Evolutionary conservation across 805 yeast species (phyloP), one percentile per base, ranked within the genome.

Genomic region (Spathaspora passalidarum): DNA sequence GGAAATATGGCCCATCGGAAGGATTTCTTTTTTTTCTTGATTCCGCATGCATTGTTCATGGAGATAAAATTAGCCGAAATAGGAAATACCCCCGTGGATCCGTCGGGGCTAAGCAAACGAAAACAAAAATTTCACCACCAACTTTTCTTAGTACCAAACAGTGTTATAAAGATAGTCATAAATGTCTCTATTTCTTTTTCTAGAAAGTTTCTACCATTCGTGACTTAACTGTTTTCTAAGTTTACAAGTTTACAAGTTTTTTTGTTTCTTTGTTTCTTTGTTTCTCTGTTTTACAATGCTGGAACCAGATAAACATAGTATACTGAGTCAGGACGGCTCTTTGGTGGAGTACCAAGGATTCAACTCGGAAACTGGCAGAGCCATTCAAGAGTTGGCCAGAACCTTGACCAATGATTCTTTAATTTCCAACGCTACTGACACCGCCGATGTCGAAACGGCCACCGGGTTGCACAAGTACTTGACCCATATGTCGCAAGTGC

Each of bases 401-500:
- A 63, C 73, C 9, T 56, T 72, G 35, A 61, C 72, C 16, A 52
- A 56, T 29, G 52, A 44, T 8, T 48, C 54, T 14, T 4, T 17
- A 8, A 13, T 6, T 29, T 29, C 34, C 5, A 10, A 13, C 14
- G 10, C 34, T 29, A 22, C 25, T 7, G 25, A 22, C 9, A 40
- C 34, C 37, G 48, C 20, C 11, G 51, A 49, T 41, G 45, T 40
- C 21, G 46, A 48, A 18, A 46, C 56, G 4, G 71, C 64, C 44
- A 65, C 65, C 13, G 54, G 7, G 67, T 61, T 71, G 45, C 53
- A 61, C 46, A 60, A 59, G 43, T 69, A 69, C 37, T 62, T 80
- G 49, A 65, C 81, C 2, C 72, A 78, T 45, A 74, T 79, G 80
- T 73, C 80, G 2, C 69, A 69, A 44, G 79, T 76, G 22, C 80